These are phyloP conservation scores for Pseudomassariella vexata DNA, from an alignment of 2,329 filamentous ascomycete genomes.

Conservation along the genomic window DNA sequence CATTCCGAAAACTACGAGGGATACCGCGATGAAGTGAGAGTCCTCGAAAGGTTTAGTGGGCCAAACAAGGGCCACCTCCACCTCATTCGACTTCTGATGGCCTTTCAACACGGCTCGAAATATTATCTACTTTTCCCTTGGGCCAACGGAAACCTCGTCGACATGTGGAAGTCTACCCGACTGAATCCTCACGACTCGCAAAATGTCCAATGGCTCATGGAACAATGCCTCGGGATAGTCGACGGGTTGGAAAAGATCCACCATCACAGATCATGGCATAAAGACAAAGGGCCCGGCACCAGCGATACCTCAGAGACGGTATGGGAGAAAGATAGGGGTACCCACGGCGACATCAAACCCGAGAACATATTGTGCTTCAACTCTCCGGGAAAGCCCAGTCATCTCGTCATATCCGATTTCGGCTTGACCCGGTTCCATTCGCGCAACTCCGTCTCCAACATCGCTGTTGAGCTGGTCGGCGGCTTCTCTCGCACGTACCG, in stretches of 20 bases:
- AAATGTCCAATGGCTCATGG: slow-evolving; percentile 7
- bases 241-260: slow-evolving; percentile 11
- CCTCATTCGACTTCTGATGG: slow-evolving; percentile 9
- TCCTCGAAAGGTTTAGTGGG: slow-evolving; percentile 8
- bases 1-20: slow-evolving; percentile 3
- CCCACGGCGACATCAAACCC: slow-evolving; percentile 9
- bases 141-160: slow-evolving; percentile 8
- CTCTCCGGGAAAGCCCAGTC: background rate
- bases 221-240: slow-evolving; percentile 9
- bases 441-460: background rate
- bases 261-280: background rate
- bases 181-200: background rate
- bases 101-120: slow-evolving; percentile 7
- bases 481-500: background rate
- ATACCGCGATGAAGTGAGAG: slow-evolving; percentile 8
- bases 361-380: slow-evolving; percentile 8
- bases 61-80: slow-evolving; percentile 7
- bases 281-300: slow-evolving; percentile 1
- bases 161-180: slow-evolving; percentile 9
- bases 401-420: background rate
- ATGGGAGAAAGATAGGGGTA: too few relatives aligned
- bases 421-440: background rate
- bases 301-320: too few relatives aligned
- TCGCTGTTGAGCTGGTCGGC: background rate
- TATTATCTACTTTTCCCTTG: slow-evolving; percentile 12